Conservation (phyloP, 139 green algal genomes). For the Asterochloris sp. region DNA sequence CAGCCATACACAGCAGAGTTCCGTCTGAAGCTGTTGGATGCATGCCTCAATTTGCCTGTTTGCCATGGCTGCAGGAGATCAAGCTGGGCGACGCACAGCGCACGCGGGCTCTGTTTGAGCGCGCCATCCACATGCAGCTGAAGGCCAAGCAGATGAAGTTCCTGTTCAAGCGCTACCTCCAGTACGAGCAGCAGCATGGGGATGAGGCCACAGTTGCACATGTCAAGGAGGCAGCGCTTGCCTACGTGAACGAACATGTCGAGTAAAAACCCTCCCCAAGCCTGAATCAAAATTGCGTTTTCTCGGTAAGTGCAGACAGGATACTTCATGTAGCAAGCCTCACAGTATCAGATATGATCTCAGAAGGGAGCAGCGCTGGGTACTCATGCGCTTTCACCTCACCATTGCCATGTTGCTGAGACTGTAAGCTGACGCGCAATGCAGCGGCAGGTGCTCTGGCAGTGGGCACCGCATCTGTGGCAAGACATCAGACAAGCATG, state of each 20-base stretch:
- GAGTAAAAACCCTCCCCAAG: not conserved
- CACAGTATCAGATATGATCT: too few species aligned
- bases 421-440: too few species aligned
- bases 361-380: too few species aligned
- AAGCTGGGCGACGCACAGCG: conserved; percentile 60
- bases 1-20: too few species aligned
- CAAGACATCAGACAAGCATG: too few species aligned
- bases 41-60: too few species aligned
- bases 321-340: too few species aligned
- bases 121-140: conserved; percentile 77
- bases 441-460: too few species aligned
- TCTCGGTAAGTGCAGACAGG: not conserved
- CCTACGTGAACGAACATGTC: conserved; percentile 73
- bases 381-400: too few species aligned
- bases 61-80: conserved; percentile 50
- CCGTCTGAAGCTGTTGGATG: too few species aligned
- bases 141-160: conserved; percentile 93
- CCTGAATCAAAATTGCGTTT: not conserved
- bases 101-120: conserved; percentile 81
- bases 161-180: conserved; percentile 86
- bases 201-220: conserved; percentile 58
- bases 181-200: conserved; percentile 87
- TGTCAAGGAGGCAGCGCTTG: conserved; percentile 85
- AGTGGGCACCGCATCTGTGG: too few species aligned
- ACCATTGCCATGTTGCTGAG: too few species aligned